Evolutionary conservation across 2,329 filamentous ascomycete species (phyloP).

Genomic region (Septoria linicola): DNA sequence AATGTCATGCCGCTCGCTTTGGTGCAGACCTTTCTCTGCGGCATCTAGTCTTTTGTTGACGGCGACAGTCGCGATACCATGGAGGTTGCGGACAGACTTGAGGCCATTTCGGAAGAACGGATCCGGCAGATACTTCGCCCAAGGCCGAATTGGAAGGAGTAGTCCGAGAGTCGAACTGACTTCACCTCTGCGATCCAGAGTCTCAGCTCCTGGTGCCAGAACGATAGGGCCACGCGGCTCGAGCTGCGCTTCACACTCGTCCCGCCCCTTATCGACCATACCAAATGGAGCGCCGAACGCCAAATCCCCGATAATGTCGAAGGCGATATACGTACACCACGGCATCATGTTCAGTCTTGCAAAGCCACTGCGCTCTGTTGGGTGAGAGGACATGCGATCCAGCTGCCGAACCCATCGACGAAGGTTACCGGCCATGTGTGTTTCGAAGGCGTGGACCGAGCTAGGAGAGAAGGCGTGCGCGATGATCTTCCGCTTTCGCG

Average conservation of each 20-base stretch:
- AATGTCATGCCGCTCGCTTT: slow-evolving; percentile 33
- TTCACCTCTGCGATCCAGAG: slow-evolving; percentile 28
- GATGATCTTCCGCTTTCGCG: slow-evolving; percentile 40
- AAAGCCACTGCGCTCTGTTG: slow-evolving; percentile 14
- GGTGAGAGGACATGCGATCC: slow-evolving; percentile 23
- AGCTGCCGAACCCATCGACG: slow-evolving; percentile 26
- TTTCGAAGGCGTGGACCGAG: slow-evolving; percentile 37
- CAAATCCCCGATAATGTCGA: slow-evolving; percentile 30
- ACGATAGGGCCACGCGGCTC: slow-evolving; percentile 22
- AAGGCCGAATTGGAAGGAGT: slow-evolving; percentile 23
- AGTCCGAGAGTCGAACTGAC: slow-evolving; percentile 28
- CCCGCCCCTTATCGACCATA: slow-evolving; percentile 29
- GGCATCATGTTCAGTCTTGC: slow-evolving; percentile 29
- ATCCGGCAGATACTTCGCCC: slow-evolving; percentile 29
- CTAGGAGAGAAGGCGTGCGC: slow-evolving; percentile 39
- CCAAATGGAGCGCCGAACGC: slow-evolving; percentile 34
- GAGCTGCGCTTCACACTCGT: slow-evolving; percentile 28
- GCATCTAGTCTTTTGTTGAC: slow-evolving; percentile 34
- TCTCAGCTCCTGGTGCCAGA: slow-evolving; percentile 26
- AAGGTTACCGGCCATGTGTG: slow-evolving; percentile 35
- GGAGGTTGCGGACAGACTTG: slow-evolving; percentile 25
- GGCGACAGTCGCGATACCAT: slow-evolving; percentile 33
- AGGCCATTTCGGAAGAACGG: slow-evolving; percentile 32
- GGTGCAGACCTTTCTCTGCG: slow-evolving; percentile 6
- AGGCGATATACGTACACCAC: slow-evolving; percentile 31